These are phyloP conservation scores for Skeletonema menzelii DNA, from an alignment of 108 stramenopile genomes.

Conservation along the genomic window DNA sequence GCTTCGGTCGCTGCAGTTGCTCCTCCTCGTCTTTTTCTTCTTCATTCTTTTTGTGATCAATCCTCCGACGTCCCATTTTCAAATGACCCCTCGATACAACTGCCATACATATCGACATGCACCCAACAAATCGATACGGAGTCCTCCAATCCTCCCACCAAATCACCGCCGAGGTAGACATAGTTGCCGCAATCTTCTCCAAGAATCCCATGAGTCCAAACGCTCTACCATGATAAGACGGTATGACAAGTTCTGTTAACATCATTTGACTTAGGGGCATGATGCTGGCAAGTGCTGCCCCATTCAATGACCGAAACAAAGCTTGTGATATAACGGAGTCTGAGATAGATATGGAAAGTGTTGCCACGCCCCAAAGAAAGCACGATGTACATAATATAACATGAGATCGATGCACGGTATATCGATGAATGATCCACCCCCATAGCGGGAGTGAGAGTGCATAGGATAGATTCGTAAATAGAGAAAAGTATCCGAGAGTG, in stretches of 20 bases:
- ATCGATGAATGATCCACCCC: constrained; percentile 47
- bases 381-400: constrained; percentile 36
- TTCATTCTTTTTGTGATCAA: too few relatives aligned
- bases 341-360: constrained; percentile 39
- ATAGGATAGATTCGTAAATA: constrained; percentile 54
- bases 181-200: constrained; percentile 51
- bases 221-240: constrained; percentile 38
- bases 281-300: constrained; percentile 48
- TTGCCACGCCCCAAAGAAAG: constrained; percentile 52
- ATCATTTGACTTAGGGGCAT: constrained; percentile 59
- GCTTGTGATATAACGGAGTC: constrained; percentile 37
- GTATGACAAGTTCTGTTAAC: constrained; percentile 39
- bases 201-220: constrained; percentile 54
- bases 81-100: constrained; percentile 18
- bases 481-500: constrained; percentile 55
- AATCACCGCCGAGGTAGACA: constrained; percentile 44
- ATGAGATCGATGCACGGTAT: constrained; percentile 24
- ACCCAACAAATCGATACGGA: constrained; percentile 43
- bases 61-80: background rate
- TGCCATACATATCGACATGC: constrained; percentile 38
- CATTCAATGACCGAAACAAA: constrained; percentile 41
- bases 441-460: constrained; percentile 53
- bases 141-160: constrained; percentile 47
- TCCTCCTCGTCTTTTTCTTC: constrained; percentile 4
- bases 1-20: background rate